Percentiles rank a stretch among this genome's conserved stretches.
Evolutionary conservation across 176 grass and related monocot genomes (phyloP).

Genomic region (Aechmea fasciata): DNA sequence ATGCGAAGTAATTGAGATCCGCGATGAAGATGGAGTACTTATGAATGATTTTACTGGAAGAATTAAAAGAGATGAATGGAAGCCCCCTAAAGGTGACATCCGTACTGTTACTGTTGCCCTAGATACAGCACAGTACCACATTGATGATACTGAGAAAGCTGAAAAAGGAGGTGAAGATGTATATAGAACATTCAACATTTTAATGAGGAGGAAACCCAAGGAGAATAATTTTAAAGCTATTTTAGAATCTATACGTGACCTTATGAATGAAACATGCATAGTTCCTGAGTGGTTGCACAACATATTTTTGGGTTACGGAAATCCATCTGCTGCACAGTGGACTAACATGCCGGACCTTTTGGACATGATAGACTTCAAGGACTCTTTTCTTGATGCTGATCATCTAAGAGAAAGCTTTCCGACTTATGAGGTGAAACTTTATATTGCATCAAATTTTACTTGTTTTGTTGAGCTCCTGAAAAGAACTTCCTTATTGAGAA

Average conservation of each 20-base stretch:
- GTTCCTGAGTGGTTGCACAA: constrained; percentile 99
- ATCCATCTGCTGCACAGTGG: constrained; percentile 92
- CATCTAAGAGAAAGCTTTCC: constrained; percentile 79
- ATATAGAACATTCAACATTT: constrained; percentile 85
- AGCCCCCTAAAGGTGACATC: constrained; percentile 89
- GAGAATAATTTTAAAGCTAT: constrained; percentile 99
- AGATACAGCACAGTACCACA: constrained; percentile 85
- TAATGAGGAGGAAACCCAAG: constrained; percentile 98
- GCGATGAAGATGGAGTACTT: constrained; percentile 78
- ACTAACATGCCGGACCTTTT: constrained; percentile 84
- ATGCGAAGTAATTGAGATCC: constrained; percentile 87
- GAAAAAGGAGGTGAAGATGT: constrained; percentile 82
- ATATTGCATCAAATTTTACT: constrained; percentile 7
- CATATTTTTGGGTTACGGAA: constrained; percentile 95
- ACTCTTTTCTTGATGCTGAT: constrained; percentile 83
- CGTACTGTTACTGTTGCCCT: constrained; percentile 85
- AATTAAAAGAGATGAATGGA: constrained; percentile 97
- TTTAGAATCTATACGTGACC: constrained; percentile 94
- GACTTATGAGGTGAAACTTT: constrained; percentile 64
- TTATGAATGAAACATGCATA: constrained; percentile 98
- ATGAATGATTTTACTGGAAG: constrained; percentile 99
- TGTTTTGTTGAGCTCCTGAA: not conserved
- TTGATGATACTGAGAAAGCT: constrained; percentile 63
- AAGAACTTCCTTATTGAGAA: not conserved
- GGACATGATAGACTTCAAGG: constrained; percentile 90